Base-by-base conservation (phyloP, 2,329 filamentous ascomycete species). In the Claviceps cyperi region DNA sequence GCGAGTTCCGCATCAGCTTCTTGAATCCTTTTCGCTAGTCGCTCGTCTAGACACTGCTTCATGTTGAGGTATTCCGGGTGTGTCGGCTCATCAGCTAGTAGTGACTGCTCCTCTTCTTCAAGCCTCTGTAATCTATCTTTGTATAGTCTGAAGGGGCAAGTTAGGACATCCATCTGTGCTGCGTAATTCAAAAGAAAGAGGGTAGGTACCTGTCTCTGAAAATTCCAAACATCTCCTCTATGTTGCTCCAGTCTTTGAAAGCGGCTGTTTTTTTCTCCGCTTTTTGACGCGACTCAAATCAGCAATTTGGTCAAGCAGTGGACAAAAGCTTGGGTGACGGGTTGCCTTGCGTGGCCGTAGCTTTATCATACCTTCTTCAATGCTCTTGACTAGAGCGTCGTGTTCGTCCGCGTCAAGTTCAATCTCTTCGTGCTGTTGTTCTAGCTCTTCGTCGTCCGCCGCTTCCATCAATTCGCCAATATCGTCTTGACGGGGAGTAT, bases 1-100 rank as follows among this genome's bases (percentile, higher is more conserved):
- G 82, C 77, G 55, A 85, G 77, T 56, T 92, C 78, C 22, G 79
- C 81, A 48, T 84, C 77, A 59, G 91, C 86, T 57, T 86, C 78
- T 54, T 81, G 78, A 48, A 94, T 71, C 66, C 88, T 94, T 59
- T 88, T 83, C 52, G 90, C 81, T 55, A 86, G 78, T 60, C 91
- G 81, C 52, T 84, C 83, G 66, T 94, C 81, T 50, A 98, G 78
- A 62, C 84, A 89, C 62, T 87, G 81, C 64, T 94, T 83, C 81
- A 95, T 94, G 41, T 86, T 86, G 37, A 96, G 74, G 57, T 90
- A 91, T 64, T 95, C 91, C 37, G 88, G 86, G 63, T 98, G 92
- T n/a, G 80, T 84, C n/a, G 80, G 80, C 49, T 71, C 73, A 45
- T 76, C 72, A 57, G 76, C 70, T 50, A 71, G 66, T 17, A 84